Base-by-base conservation (phyloP, 2,329 filamentous ascomycete genomes). In the Immersiporthe knoxdaviesiana region DNA sequence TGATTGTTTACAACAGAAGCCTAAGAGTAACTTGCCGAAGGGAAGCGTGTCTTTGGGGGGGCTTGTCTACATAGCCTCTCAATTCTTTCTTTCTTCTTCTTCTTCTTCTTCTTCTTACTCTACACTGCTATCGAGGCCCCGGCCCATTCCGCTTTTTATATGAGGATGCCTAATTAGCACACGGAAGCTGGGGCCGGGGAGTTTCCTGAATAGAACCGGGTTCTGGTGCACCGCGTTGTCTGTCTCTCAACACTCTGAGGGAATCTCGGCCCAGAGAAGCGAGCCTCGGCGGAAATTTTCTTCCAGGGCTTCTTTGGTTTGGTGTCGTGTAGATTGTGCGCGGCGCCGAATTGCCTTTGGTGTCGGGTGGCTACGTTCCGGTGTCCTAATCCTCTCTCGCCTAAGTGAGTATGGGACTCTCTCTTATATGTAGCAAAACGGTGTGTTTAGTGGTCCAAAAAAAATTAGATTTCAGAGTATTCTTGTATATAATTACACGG, bases 351-450 rank as follows among this genome's bases (percentile, higher is more conserved):
- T 27, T 52, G 21, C 68, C 39, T 58, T 47, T 37, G n/a, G 18
- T 8, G 24, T 37, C 68, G 68, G 59, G 68, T 39, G 24, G 2
- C n/a, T 30, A 67, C 44, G 64, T 37, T 69, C 68, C 64, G 68
- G 27, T 32, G 6, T 39, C 47, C 59, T 21, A 60, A 60, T 60
- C 10, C 58, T 60, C 58, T 39, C 58, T 12, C 8, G 5, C 44
- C 21, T n/a, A n/a, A n/a, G n/a, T n/a, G n/a, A n/a, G n/a, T n/a
- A n/a, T n/a, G n/a, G n/a, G n/a, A n/a, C n/a, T n/a, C n/a, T n/a
- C n/a, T n/a, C n/a, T n/a, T n/a, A n/a, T n/a, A n/a, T n/a, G n/a
- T n/a, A n/a, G n/a, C n/a, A n/a, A n/a, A n/a, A n/a, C n/a, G n/a
- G n/a, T n/a, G n/a, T n/a, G n/a, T n/a, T n/a, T n/a, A n/a, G n/a